Conservation (phyloP, 805 yeast species). For the Suhomyces sp. region DNA sequence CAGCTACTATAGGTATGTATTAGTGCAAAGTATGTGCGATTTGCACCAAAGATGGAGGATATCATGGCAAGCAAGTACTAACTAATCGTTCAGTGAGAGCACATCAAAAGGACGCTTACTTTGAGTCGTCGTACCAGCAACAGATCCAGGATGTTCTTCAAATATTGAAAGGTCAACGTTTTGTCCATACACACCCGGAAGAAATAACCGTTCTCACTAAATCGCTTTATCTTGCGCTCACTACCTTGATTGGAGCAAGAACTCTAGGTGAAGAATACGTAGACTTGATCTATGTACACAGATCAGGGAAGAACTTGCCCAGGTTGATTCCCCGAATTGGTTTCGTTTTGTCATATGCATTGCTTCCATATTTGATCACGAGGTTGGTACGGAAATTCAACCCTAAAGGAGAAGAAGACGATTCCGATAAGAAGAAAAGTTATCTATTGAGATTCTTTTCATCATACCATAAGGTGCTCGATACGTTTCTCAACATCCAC, state of each 20-base stretch:
- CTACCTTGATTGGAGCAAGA: slow-evolving; percentile 73
- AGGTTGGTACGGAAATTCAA: slow-evolving; percentile 24
- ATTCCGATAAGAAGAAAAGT: slow-evolving; percentile 5
- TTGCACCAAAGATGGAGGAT: background rate
- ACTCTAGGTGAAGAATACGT: slow-evolving; percentile 96
- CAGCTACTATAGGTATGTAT: slow-evolving; percentile 81
- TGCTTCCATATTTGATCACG: slow-evolving; percentile 58
- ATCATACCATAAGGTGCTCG: slow-evolving; percentile 48
- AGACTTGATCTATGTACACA: slow-evolving; percentile 65
- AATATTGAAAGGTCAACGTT: slow-evolving; percentile 59
- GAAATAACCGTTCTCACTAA: slow-evolving; percentile 61
- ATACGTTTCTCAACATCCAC: slow-evolving; percentile 64
- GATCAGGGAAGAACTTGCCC: slow-evolving; percentile 53
- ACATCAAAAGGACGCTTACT: slow-evolving; percentile 83
- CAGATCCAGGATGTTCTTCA: slow-evolving; percentile 59
- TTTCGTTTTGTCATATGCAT: slow-evolving; percentile 58
- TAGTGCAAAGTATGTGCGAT: background rate
- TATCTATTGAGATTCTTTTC: slow-evolving; percentile 18
- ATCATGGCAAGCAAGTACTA: background rate
- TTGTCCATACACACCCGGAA: slow-evolving; percentile 59
- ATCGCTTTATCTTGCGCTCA: slow-evolving; percentile 63
- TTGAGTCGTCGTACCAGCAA: slow-evolving; percentile 53
- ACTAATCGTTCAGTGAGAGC: slow-evolving; percentile 59
- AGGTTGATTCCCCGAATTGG: slow-evolving; percentile 46
- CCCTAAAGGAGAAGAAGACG: slow-evolving; percentile 18